A percentile compares a stretch with the other conserved stretches of the same genome.
Evolutionary conservation across 441 rosid species (phyloP).

Genomic region (Bruguiera hainesii): DNA sequence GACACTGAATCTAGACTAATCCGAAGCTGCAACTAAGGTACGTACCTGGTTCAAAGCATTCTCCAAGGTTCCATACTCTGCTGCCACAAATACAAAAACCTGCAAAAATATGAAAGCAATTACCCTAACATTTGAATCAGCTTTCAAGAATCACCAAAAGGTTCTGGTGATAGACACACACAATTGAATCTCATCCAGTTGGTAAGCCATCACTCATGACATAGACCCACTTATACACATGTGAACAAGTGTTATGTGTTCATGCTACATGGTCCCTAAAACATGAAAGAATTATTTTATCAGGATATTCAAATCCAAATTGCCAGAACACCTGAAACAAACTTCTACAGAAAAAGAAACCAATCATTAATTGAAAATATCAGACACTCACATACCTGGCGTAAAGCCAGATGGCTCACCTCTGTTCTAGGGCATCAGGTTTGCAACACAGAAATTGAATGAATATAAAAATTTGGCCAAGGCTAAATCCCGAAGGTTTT

Average conservation of each 20-base stretch:
- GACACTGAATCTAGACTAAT: background rate
- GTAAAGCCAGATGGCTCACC: background rate
- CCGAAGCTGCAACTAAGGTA: background rate
- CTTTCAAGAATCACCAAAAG: background rate
- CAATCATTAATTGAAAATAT: conserved; percentile 74
- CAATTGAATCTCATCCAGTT: too few relatives aligned
- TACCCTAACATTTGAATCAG: background rate
- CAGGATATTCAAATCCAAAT: too few relatives aligned
- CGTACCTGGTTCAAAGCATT: conserved; percentile 84
- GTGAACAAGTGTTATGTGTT: too few relatives aligned
- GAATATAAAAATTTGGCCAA: background rate
- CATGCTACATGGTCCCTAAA: too few relatives aligned
- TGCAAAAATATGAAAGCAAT: conserved; percentile 22
- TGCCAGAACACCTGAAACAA: too few relatives aligned
- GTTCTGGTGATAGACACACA: background rate
- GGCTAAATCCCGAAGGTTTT: background rate
- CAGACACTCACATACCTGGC: conserved; percentile 35
- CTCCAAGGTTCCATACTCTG: conserved; percentile 74
- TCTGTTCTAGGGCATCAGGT: background rate
- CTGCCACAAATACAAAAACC: conserved; percentile 86
- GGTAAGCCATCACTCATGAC: too few relatives aligned
- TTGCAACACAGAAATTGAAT: background rate
- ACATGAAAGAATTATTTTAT: too few relatives aligned
- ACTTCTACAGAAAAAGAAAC: too few relatives aligned
- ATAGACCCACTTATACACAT: too few relatives aligned